Evolutionary conservation across 176 grass and related monocot species (phyloP).

Genomic region (Oryza officinalis): DNA sequence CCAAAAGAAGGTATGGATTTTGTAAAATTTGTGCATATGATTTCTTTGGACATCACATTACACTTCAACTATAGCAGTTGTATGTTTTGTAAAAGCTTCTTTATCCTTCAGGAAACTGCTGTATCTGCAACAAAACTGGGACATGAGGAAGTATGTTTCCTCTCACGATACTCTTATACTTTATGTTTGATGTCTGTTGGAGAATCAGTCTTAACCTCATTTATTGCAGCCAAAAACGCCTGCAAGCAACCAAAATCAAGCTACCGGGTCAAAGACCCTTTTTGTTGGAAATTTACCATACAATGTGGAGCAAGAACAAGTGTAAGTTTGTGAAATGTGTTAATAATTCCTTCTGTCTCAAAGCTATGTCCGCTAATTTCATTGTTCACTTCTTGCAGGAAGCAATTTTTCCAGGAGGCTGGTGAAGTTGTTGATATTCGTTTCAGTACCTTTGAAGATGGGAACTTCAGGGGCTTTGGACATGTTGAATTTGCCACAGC

Average conservation of each 20-base stretch:
- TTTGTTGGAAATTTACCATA: conserved; percentile 71
- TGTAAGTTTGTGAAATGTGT: conserved; percentile 51
- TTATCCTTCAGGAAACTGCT: conserved; percentile 31
- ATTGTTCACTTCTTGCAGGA: conserved; percentile 35
- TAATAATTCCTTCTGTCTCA: neutral
- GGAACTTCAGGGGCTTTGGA: conserved; percentile 55
- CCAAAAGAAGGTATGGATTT: conserved; percentile 34
- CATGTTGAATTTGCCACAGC: conserved; percentile 78
- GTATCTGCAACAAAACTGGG: conserved; percentile 1
- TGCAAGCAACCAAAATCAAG: conserved; percentile 42
- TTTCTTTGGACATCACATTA: neutral
- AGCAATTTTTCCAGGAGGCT: conserved; percentile 62
- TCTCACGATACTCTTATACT: neutral
- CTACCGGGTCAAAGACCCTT: conserved; percentile 55
- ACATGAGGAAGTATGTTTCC: conserved; percentile 40
- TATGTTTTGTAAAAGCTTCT: conserved; percentile 5
- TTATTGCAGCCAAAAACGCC: conserved; percentile 54
- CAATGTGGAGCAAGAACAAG: conserved; percentile 41
- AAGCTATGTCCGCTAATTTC: neutral
- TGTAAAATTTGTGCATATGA: neutral
- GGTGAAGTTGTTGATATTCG: conserved; percentile 66
- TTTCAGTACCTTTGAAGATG: conserved; percentile 46
- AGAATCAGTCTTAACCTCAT: neutral
- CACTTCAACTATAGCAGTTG: neutral
- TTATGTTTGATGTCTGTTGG: conserved; percentile 4